Conservation (phyloP, 805 yeast species). For the Priceomyces castillae region DNA sequence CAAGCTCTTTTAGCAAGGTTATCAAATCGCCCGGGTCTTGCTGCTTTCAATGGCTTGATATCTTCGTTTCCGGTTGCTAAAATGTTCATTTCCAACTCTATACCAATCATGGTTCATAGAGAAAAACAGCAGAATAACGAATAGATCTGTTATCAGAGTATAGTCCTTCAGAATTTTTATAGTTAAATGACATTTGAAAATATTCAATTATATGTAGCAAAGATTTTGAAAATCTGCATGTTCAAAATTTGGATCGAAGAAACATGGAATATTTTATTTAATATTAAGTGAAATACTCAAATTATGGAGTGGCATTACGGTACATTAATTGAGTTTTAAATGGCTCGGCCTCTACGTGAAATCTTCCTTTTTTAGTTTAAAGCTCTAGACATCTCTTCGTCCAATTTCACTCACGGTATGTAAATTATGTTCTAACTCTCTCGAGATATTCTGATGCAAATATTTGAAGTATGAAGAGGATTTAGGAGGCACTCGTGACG, state of each 20-base stretch:
- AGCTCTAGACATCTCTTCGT: too few relatives aligned
- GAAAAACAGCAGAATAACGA: conserved; percentile 19
- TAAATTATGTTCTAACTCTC: neutral
- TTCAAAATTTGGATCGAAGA: conserved; percentile 18
- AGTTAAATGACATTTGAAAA: neutral
- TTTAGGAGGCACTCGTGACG: conserved; percentile 4
- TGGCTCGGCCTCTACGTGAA: too few relatives aligned
- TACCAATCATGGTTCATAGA: conserved; percentile 53
- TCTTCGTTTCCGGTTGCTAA: conserved; percentile 59
- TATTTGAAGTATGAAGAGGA: conserved; percentile 7
- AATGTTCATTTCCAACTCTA: conserved; percentile 58
- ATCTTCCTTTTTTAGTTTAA: too few relatives aligned
- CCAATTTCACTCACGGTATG: too few relatives aligned
- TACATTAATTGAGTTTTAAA: too few relatives aligned
- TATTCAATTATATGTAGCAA: neutral
- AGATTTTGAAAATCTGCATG: conserved; percentile 8
- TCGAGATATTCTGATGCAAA: neutral
- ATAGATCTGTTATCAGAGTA: too few relatives aligned
- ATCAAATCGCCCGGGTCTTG: conserved; percentile 52
- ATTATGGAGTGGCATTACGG: too few relatives aligned
- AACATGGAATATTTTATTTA: too few relatives aligned
- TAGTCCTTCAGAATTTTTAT: neutral
- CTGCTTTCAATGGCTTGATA: conserved; percentile 55
- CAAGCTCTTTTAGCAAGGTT: conserved; percentile 53
- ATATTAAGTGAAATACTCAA: too few relatives aligned